Conservation (phyloP, 768 basidiomycete genomes). For the Obba rivulosa region DNA sequence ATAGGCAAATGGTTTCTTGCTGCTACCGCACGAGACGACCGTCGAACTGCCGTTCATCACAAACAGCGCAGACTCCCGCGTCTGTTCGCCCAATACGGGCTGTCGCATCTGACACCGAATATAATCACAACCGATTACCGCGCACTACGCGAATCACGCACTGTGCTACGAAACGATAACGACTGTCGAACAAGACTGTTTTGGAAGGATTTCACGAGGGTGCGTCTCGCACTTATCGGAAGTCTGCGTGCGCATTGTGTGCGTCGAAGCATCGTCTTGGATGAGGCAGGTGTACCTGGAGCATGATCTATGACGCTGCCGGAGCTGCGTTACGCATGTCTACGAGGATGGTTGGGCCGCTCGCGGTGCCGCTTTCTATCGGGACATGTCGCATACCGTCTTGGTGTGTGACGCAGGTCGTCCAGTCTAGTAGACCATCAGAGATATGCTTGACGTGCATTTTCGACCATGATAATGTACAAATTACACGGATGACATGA, state of each 20-base stretch:
- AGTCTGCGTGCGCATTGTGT: constrained; percentile 3
- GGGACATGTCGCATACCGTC: neutral
- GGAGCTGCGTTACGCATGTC: neutral
- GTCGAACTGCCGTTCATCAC: no score
- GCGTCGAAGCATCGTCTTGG: neutral
- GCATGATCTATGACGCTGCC: no score
- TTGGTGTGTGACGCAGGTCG: neutral
- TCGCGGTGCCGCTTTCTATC: constrained; percentile 1
- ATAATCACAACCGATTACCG: no score
- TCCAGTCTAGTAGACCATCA: neutral
- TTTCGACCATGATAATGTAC: no score
- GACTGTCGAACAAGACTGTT: no score
- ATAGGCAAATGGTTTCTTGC: constrained; percentile 3
- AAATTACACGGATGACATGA: no score
- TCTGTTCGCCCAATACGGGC: neutral
- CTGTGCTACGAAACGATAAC: neutral
- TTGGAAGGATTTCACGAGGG: constrained; percentile 7
- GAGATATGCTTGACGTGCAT: no score
- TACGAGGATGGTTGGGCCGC: neutral
- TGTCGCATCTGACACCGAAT: neutral
- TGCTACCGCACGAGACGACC: no score
- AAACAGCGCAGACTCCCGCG: neutral
- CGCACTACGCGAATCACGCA: constrained; percentile 1
- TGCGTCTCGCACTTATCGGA: constrained; percentile 11
- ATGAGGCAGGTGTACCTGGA: neutral